These are phyloP conservation scores for Verbascum thapsus DNA, from an alignment of 257 asterid species.

Conservation along the genomic window DNA sequence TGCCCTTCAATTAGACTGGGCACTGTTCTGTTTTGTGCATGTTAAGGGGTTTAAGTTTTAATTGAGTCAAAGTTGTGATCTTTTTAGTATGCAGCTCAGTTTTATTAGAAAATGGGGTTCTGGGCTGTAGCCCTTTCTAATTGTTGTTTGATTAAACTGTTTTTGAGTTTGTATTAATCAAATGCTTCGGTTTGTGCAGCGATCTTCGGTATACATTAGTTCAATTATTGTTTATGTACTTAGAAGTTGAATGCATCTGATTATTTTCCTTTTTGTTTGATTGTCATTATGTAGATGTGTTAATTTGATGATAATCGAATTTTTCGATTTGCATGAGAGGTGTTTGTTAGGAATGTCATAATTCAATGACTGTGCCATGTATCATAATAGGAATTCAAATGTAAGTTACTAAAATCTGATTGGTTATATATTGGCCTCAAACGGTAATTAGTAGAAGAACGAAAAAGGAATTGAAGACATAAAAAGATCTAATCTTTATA, in stretches of 20 bases:
- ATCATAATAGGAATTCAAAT: not conserved
- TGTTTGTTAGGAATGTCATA: slow-evolving; percentile 14
- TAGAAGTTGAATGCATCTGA: slow-evolving; percentile 8
- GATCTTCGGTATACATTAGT: slow-evolving; percentile 15
- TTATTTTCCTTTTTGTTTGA: not conserved
- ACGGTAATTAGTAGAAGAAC: not conserved
- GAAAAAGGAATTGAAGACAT: not conserved
- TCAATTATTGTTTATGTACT: slow-evolving; percentile 17
- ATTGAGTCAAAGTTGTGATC: slow-evolving; percentile 34
- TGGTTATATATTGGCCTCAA: not conserved
- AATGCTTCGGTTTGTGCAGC: slow-evolving; percentile 22
- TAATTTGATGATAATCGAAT: slow-evolving; percentile 6
- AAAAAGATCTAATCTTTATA: not conserved
- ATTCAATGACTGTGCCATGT: slow-evolving; percentile 1
- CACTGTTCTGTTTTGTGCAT: slow-evolving; percentile 37
- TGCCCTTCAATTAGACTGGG: slow-evolving; percentile 35
- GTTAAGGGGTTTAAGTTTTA: slow-evolving; percentile 26
- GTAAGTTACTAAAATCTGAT: slow-evolving; percentile 2
- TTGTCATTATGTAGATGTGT: not conserved
- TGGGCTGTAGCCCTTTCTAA: slow-evolving; percentile 18
- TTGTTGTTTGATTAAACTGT: slow-evolving; percentile 23
- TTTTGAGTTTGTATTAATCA: slow-evolving; percentile 20
- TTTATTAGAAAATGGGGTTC: slow-evolving; percentile 21
- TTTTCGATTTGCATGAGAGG: slow-evolving; percentile 33
- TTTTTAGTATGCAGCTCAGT: slow-evolving; percentile 19